phyloP scores from a whole-genome alignment of 139 green algal species.

The Chlorella sp. region DNA sequence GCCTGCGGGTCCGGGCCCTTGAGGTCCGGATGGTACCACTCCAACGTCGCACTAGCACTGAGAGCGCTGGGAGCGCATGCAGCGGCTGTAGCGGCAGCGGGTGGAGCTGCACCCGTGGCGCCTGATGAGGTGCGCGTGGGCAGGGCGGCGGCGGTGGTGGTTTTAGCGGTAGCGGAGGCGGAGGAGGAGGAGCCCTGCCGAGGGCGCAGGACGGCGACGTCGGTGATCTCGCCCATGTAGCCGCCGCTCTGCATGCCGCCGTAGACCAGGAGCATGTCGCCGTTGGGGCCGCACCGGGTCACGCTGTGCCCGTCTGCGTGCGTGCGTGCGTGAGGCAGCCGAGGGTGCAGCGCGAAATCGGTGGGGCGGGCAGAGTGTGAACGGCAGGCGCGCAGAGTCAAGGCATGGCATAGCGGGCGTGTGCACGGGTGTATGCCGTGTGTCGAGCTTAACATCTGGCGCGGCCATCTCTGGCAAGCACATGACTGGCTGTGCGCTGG shows the following conservation, averaged over 20 bases:
- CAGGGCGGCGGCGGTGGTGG: background rate
- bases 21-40: too few species aligned
- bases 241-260: slow-evolving; percentile 27
- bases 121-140: background rate
- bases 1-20: too few species aligned
- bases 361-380: too few species aligned
- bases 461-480: too few species aligned
- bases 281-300: slow-evolving; percentile 15
- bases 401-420: too few species aligned
- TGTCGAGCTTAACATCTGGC: too few species aligned
- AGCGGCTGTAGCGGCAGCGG: background rate
- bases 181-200: background rate
- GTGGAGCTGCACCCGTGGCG: background rate
- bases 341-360: too few species aligned
- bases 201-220: slow-evolving; percentile 9
- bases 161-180: background rate
- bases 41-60: too few species aligned
- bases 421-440: too few species aligned
- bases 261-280: slow-evolving; percentile 18
- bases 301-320: slow-evolving; percentile 22
- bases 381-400: too few species aligned
- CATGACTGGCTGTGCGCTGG: too few species aligned
- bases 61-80: background rate
- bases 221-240: slow-evolving; percentile 14
- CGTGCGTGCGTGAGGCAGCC: background rate